phyloP scores from a whole-genome alignment of 139 green algal species.

The Ettlia oleoabundans region DNA sequence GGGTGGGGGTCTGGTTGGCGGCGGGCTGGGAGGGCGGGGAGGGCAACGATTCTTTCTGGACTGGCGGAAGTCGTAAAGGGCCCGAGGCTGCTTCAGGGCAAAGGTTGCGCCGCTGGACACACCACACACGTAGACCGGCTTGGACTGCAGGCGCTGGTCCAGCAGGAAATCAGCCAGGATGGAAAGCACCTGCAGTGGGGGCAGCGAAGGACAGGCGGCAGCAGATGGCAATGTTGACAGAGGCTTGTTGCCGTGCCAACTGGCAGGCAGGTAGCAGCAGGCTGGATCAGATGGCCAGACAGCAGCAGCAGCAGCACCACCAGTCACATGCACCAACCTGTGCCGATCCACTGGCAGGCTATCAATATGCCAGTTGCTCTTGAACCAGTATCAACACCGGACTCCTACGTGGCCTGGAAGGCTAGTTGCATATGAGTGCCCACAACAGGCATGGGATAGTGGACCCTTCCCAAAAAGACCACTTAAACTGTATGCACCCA shows the following conservation, averaged over 20 bases:
- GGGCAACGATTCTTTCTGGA: background rate
- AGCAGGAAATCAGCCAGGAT: background rate
- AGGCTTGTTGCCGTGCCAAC: background rate
- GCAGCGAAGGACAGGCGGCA: background rate
- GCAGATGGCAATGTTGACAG: background rate
- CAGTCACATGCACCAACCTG: too few species aligned
- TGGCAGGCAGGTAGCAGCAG: background rate
- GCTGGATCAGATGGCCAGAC: background rate
- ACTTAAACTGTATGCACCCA: too few species aligned
- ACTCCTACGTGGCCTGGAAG: background rate
- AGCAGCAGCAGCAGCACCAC: background rate
- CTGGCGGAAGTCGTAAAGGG: background rate
- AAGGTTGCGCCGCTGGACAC: constrained; percentile 15
- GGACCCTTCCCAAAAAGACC: too few species aligned
- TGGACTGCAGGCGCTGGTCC: background rate
- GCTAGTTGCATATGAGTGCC: background rate
- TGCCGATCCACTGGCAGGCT: too few species aligned
- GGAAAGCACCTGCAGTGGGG: background rate
- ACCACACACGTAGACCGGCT: constrained; percentile 8
- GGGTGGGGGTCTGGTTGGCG: background rate
- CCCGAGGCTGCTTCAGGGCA: background rate
- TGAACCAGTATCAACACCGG: too few species aligned
- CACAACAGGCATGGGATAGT: too few species aligned
- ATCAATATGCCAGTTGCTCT: too few species aligned
- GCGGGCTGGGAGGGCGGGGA: background rate